Evolutionary conservation across 2,329 filamentous ascomycete species (phyloP).

Genomic region (Cytospora mali): DNA sequence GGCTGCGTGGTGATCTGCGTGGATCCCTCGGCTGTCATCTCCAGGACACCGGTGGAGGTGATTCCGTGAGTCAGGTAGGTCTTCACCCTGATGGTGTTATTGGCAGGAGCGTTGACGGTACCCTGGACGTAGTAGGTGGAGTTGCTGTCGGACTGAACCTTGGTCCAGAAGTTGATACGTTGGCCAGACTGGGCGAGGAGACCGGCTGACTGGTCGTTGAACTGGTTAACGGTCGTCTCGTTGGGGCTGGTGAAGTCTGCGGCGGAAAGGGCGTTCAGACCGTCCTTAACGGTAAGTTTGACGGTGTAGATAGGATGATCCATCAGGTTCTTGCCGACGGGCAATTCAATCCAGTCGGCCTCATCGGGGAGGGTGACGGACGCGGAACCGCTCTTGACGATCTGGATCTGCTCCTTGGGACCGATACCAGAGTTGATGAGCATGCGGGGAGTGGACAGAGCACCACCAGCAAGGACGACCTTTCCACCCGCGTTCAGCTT

Average conservation of each 20-base stretch:
- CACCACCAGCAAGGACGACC: constrained; percentile 33
- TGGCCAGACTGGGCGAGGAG: constrained; percentile 49
- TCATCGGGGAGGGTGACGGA: constrained; percentile 31
- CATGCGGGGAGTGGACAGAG: constrained; percentile 32
- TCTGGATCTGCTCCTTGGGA: constrained; percentile 29
- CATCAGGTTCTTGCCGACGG: constrained; percentile 31
- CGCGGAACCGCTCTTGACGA: constrained; percentile 27
- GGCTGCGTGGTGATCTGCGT: constrained; percentile 46
- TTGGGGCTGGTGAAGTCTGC: constrained; percentile 36
- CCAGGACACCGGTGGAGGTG: constrained; percentile 49
- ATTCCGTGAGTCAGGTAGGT: constrained; percentile 55
- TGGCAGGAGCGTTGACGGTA: constrained; percentile 47
- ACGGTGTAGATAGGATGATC: constrained; percentile 35
- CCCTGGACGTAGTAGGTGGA: constrained; percentile 46
- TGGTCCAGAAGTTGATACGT: constrained; percentile 51
- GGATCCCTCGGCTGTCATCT: constrained; percentile 42
- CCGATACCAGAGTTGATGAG: constrained; percentile 30
- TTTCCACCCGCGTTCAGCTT: constrained; percentile 31
- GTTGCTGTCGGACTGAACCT: constrained; percentile 45
- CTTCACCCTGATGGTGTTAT: constrained; percentile 48
- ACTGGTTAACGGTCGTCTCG: constrained; percentile 38
- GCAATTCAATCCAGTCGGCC: constrained; percentile 35
- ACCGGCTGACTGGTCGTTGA: constrained; percentile 40
- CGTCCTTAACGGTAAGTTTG: constrained; percentile 35
- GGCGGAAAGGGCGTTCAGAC: constrained; percentile 17